Evolutionary conservation across 331 rosid genomes (phyloP).

Genomic region (Spiraea crenata): DNA sequence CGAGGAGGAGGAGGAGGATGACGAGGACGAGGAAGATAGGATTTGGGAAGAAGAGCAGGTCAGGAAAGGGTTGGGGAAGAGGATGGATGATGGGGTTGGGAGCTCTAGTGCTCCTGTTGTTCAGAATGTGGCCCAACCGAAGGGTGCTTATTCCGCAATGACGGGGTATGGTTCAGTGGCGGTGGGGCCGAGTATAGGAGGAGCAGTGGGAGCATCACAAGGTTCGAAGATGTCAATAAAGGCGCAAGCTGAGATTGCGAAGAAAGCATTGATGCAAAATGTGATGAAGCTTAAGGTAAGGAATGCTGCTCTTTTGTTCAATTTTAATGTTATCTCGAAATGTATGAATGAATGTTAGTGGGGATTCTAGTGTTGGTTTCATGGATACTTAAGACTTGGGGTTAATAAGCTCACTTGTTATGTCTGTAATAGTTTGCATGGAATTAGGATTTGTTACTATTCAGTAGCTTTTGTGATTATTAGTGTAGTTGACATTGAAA

Average conservation of each 20-base stretch:
- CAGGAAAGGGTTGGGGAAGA: constrained; percentile 93
- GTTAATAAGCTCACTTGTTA: background rate
- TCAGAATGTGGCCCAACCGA: constrained; percentile 53
- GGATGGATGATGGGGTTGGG: constrained; percentile 77
- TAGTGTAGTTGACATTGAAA: background rate
- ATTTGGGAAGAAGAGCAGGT: constrained; percentile 97
- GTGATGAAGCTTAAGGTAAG: constrained; percentile 77
- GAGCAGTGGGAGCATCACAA: constrained; percentile 38
- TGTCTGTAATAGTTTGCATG: background rate
- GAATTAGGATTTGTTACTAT: background rate
- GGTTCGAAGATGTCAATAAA: constrained; percentile 59
- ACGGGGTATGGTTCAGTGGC: constrained; percentile 39
- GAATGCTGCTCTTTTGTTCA: background rate
- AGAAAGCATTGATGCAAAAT: constrained; percentile 61
- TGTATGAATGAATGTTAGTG: background rate
- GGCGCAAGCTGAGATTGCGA: constrained; percentile 67
- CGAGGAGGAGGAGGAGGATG: constrained; percentile 55
- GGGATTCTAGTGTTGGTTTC: background rate
- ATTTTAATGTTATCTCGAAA: background rate
- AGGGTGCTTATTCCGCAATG: constrained; percentile 38
- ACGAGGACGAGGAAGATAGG: constrained; percentile 85
- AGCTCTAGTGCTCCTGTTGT: constrained; percentile 45
- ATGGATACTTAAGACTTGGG: background rate
- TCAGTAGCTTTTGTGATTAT: background rate
- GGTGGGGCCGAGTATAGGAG: constrained; percentile 57